These are phyloP conservation scores for Plasmodium inui DNA, from an alignment of 169 alveolate species.

Conservation along the genomic window DNA sequence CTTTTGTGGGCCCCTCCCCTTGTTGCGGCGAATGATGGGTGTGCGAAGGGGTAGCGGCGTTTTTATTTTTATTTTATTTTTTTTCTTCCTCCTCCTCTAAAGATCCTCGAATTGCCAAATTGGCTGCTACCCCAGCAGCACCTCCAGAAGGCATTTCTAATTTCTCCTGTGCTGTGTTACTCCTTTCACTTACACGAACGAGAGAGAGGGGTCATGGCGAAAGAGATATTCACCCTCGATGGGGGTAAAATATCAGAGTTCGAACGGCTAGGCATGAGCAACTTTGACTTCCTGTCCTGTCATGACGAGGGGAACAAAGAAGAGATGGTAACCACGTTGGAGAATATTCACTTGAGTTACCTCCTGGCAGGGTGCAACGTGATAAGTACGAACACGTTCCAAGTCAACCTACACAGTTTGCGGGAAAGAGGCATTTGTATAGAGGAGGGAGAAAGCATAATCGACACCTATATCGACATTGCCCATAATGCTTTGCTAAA, in stretches of 20 bases:
- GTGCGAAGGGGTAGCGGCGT: background rate
- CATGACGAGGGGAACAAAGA: background rate
- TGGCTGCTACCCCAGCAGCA: background rate
- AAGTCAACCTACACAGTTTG: constrained; percentile 61
- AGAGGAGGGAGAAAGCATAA: constrained; percentile 39
- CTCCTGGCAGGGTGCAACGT: constrained; percentile 36
- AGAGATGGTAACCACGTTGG: constrained; percentile 4
- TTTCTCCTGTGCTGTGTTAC: background rate
- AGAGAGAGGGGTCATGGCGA: constrained; percentile 1
- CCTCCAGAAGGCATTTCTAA: background rate
- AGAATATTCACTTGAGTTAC: constrained; percentile 53
- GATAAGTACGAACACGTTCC: constrained; percentile 44
- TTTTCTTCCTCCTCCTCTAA: background rate
- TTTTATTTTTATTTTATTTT: background rate
- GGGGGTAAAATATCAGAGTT: constrained; percentile 55
- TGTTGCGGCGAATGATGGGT: background rate
- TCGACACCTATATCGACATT: constrained; percentile 44
- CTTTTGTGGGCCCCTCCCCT: background rate
- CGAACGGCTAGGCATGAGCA: constrained; percentile 9
- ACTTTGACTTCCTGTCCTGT: constrained; percentile 46
- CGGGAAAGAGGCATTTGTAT: constrained; percentile 3
- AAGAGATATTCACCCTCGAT: constrained; percentile 34
- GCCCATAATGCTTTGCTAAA: constrained; percentile 26
- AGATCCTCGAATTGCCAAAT: background rate
- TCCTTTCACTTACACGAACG: background rate